Conservation (phyloP, 306 rosid genomes). For the Prinsepia uniflora region DNA sequence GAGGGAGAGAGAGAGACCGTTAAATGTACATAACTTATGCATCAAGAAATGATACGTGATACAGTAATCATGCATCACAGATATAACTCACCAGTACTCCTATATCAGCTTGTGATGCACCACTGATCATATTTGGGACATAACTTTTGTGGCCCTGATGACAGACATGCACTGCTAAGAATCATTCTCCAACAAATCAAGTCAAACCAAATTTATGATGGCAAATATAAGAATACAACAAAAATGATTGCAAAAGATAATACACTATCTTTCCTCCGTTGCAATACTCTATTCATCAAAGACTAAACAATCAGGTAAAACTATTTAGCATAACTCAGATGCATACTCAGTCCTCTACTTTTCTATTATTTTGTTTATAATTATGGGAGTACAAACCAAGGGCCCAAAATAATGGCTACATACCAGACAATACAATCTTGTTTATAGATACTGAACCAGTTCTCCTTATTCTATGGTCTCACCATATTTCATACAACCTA, state of each 20-base stretch:
- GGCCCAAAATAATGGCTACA: neutral
- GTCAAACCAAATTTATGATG: constrained; percentile 6
- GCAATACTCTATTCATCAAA: neutral
- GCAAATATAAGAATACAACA: neutral
- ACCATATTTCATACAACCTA: neutral
- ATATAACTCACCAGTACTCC: constrained; percentile 79
- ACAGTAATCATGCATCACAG: neutral
- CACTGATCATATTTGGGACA: constrained; percentile 99
- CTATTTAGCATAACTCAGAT: neutral
- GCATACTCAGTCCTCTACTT: neutral
- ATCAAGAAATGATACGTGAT: neutral
- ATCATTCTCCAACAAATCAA: neutral
- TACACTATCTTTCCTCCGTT: neutral
- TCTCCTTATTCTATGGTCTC: neutral
- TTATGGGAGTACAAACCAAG: neutral
- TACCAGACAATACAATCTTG: neutral
- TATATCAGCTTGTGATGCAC: constrained; percentile 97
- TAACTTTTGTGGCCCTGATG: constrained; percentile 98
- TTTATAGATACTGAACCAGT: neutral
- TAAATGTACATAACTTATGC: neutral
- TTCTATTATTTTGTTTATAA: neutral
- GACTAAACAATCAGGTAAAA: neutral
- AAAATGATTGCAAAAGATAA: neutral
- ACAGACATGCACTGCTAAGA: constrained; percentile 20
- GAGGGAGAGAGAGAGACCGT: neutral